These are phyloP conservation scores for Pharnaceum exiguum DNA, from an alignment of 148 eudicot genomes.

Conservation along the genomic window DNA sequence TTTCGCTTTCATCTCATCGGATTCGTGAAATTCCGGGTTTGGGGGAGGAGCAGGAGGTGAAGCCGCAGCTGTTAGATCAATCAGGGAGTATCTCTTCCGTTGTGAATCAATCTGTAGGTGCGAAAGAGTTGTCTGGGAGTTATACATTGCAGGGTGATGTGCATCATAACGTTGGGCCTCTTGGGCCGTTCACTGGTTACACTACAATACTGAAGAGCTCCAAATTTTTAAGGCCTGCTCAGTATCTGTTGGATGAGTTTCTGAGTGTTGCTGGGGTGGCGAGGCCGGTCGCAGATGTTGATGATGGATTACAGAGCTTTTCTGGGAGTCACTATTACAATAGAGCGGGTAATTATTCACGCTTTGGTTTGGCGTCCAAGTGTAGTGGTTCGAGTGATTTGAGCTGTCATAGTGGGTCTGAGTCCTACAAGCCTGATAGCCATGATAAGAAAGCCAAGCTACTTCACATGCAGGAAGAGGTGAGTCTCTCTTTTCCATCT, in stretches of 20 bases:
- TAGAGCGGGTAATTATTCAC: no score
- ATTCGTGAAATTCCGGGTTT: background rate
- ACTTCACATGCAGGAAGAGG: conserved; percentile 31
- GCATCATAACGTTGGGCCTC: conserved; percentile 31
- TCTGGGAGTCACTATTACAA: background rate
- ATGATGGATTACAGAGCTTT: conserved; percentile 9
- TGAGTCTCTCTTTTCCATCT: background rate
- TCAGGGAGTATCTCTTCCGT: conserved; percentile 10
- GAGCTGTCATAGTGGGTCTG: conserved; percentile 7
- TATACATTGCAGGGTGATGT: conserved; percentile 21
- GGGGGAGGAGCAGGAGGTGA: conserved; percentile 9
- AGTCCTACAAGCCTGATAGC: conserved; percentile 18
- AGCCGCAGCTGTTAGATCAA: conserved; percentile 25
- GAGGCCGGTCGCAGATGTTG: conserved; percentile 4
- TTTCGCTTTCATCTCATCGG: conserved; percentile 22
- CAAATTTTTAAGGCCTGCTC: conserved; percentile 75
- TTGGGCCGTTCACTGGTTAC: conserved; percentile 88
- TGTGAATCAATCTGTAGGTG: conserved; percentile 6
- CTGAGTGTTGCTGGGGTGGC: conserved; percentile 19
- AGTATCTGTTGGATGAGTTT: conserved; percentile 60
- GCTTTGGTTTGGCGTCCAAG: background rate
- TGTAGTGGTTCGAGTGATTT: background rate
- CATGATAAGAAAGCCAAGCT: conserved; percentile 28
- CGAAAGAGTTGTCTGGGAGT: conserved; percentile 28
- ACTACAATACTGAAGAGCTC: conserved; percentile 70